Evolutionary conservation across 1,139 yeast species (phyloP).

Genomic region (Sugiyamaella pinicola): DNA sequence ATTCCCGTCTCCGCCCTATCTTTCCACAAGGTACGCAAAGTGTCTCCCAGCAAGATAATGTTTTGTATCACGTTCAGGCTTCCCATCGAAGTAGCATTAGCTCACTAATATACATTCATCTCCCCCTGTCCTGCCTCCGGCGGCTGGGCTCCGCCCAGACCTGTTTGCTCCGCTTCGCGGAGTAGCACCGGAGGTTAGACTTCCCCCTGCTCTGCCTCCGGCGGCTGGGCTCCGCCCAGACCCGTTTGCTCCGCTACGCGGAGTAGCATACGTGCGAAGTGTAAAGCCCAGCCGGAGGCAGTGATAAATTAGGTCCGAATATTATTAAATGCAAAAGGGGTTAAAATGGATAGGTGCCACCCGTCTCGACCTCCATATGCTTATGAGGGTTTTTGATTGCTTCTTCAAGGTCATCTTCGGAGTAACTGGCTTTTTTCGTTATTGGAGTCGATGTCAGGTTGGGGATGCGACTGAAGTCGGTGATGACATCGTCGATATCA

Average conservation of each 20-base stretch:
- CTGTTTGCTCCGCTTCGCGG: too few relatives aligned
- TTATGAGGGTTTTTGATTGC: conserved; percentile 14
- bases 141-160: too few relatives aligned
- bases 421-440: background rate
- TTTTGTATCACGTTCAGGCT: conserved; percentile 79
- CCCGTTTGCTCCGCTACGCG: background rate
- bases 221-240: too few relatives aligned
- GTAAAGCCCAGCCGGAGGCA: too few relatives aligned
- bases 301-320: background rate
- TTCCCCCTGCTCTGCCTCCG: conserved; percentile 6
- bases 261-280: too few relatives aligned
- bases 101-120: background rate
- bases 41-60: conserved; percentile 97
- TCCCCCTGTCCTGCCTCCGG: too few relatives aligned
- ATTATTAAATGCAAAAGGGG: conserved; percentile 3
- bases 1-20: conserved; percentile 49
- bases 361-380: conserved; percentile 12
- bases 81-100: conserved; percentile 71
- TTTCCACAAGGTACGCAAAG: conserved; percentile 86
- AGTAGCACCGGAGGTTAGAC: too few relatives aligned
- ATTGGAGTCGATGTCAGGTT: conserved; percentile 11
- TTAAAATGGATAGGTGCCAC: conserved; percentile 3
- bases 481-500: conserved; percentile 7
- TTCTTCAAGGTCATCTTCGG: conserved; percentile 8
- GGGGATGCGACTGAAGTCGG: conserved; percentile 10